Evolutionary conservation across 1,139 yeast species (phyloP), one percentile per base, ranked within the genome.

Genomic region (Suhomyces guaymorum): DNA sequence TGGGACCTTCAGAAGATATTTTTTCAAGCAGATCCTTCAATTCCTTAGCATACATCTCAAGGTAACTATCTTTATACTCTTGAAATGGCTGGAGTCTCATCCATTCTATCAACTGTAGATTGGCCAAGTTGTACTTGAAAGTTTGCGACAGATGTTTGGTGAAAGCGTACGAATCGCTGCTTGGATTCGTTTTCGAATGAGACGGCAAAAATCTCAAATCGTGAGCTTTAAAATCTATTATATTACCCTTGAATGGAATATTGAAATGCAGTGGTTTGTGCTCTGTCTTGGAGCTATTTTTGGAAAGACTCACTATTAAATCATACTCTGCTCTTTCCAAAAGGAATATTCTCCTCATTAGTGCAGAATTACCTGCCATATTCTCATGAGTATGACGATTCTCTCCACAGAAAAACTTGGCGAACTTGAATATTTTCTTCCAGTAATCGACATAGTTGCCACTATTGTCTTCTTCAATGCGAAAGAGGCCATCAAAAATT

Each of bases 81-180:
- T 49, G 46, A 37, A 67, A 66, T 0, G 75, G 75, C 24, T 57
- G 53, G 11, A 69, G 38, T 15, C 53, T 51, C 52, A 67, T 57
- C 76, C 76, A 70, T 39, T 67, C 66, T 7, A 55, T 46, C n/a
- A 67, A 46, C 39, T 67, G 73, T 4, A 57, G 38, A 26, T 57
- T 49, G 2, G 60, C 51, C 28, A 48, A 11, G 24, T 39, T 39
- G 11, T 51, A 34, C 26, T 44, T 34, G 32, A 42, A 39, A 33
- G 43, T 21, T 11, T 40, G 40, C 23, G 42, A 33, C 37, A 38
- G 41, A 6, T 30, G 28, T 15, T 24, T 38, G 10, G 41, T 38
- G 38, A 29, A 35, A 26, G 42, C 42, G 33, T 42, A 38, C 16
- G 35, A 25, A 18, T 34, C 41, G n/a, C 13, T 18, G 7, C 10